A percentile compares a stretch with the other conserved stretches of the same genome.
These are phyloP conservation scores for Brasenia schreberi DNA, from an alignment of 164 flowering plant species.

Conservation along the genomic window DNA sequence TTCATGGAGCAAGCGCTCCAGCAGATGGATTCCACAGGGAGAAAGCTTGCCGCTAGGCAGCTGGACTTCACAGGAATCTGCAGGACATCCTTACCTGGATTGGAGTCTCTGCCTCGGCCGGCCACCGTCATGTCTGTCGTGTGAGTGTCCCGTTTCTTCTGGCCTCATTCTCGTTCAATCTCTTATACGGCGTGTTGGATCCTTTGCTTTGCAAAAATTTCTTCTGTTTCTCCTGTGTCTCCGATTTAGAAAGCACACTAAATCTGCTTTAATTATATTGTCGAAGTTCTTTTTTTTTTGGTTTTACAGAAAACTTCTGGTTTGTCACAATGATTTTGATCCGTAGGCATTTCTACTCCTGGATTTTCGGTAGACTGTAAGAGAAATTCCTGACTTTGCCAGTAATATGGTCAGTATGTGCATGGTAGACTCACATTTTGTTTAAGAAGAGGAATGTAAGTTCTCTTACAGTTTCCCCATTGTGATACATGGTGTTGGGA, in stretches of 20 bases:
- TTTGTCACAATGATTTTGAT: neutral
- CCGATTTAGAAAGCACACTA: neutral
- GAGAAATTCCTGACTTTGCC: no score
- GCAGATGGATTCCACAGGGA: conserved; percentile 36
- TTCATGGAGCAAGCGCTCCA: conserved; percentile 43
- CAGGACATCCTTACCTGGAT: conserved; percentile 10
- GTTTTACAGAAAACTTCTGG: neutral
- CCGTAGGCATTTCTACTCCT: neutral
- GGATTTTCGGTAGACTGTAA: no score
- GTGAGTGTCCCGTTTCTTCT: neutral
- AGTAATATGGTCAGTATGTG: no score
- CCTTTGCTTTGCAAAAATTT: neutral
- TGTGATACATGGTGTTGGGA: no score
- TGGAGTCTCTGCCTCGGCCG: neutral
- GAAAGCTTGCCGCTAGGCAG: conserved; percentile 74
- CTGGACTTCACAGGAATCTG: conserved; percentile 62
- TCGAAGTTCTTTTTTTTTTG: neutral
- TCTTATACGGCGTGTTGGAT: neutral
- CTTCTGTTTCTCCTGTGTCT: neutral
- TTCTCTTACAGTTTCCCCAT: no score
- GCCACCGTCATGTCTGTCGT: neutral
- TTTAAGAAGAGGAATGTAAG: no score
- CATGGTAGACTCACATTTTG: no score
- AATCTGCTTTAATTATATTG: neutral
- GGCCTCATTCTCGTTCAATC: neutral